Evolutionary conservation across 2,329 filamentous ascomycete species (phyloP), one percentile per base, ranked within the genome.

Genomic region (Cladobotryum mycophilum): DNA sequence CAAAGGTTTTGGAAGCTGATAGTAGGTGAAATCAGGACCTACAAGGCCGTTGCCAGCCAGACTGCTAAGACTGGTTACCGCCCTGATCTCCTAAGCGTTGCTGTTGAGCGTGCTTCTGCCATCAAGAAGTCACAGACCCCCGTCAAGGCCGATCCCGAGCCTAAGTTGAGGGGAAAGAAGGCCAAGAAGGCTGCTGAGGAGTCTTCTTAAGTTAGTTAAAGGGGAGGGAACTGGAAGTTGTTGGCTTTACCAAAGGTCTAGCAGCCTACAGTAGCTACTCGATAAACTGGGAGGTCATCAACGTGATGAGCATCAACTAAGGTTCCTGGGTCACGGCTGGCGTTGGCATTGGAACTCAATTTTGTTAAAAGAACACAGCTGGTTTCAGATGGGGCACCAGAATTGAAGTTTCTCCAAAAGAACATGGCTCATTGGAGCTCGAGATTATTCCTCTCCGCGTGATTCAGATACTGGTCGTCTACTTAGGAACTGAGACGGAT

Each of bases 1-100:
- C 20, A 18, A 17, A 30, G 13, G 15, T 3, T 1, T 15, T 30
- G 33, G 18, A 48, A 15, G 18, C 58, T 62, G 51, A 60, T 52
- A 64, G 54, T 59, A 41, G 25, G 47, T 34, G 47, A 50, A 52
- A 58, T 46, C 60, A 93, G 89, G 82, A 86, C 87, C 76, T 97
- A 91, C 85, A 88, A 87, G 78, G 80, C 81, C 65, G 83, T 97
- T 70, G 90, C 90, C 76, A 86, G 82, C 78, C 78, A 79, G 70
- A 83, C 85, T 64, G 86, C 89, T 72, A 90, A 89, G 83, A 80
- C 81, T 70, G 82, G 85, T 68, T 99, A 97, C 86, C 88, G 88
- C 64, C 66, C 80, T 65, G 88, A 92, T 70, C 80, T 91, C 73
- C 86, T 86, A 63, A 75, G 81, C 66, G 78, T 79, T 65, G 91